phyloP scores from a whole-genome alignment of 176 grass and related monocot species.

The Rhipidocladum racemiflorum region DNA sequence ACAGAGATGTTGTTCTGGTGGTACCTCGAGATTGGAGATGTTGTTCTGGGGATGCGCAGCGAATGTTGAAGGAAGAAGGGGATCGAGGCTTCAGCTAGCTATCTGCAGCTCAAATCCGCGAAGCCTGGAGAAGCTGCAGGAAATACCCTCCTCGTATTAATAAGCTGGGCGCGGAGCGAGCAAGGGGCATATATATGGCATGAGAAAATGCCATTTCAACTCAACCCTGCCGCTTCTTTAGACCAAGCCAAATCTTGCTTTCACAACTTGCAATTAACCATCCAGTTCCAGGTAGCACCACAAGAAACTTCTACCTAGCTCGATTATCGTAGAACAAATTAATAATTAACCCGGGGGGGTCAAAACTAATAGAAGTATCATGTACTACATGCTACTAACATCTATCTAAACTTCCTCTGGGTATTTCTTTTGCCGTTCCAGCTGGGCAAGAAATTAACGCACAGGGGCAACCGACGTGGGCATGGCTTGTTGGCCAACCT shows the following conservation, averaged over 20 bases:
- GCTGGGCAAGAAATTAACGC: neutral
- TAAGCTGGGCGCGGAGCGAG: conserved; percentile 2
- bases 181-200: neutral
- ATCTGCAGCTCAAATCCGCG: neutral
- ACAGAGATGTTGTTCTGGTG: neutral
- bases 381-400: too few species aligned
- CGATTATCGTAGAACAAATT: neutral
- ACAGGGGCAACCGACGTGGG: neutral
- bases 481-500: neutral
- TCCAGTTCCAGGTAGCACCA: neutral
- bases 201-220: neutral
- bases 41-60: too few species aligned
- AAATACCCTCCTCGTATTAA: neutral
- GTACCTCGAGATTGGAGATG: neutral
- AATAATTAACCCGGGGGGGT: too few species aligned
- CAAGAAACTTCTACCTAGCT: neutral
- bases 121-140: conserved; percentile 3
- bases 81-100: too few species aligned
- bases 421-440: neutral
- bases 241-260: conserved; percentile 13
- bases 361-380: too few species aligned
- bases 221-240: conserved; percentile 1
- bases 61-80: too few species aligned
- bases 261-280: neutral
- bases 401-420: neutral